phyloP scores from a whole-genome alignment of 768 basidiomycete genomes.

The Cystobasidium tubakii region DNA sequence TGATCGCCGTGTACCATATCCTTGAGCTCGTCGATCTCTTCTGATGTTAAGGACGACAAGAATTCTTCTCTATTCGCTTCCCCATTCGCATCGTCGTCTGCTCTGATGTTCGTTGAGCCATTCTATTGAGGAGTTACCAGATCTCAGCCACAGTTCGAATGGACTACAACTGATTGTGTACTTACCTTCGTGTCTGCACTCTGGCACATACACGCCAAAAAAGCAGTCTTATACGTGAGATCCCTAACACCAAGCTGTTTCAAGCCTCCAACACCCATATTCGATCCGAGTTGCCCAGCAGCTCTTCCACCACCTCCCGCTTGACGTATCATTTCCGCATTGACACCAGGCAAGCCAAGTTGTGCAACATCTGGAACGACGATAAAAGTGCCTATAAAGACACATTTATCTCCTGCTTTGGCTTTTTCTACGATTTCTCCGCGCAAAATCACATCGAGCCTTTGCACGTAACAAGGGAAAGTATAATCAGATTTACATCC shows the following conservation, averaged over 20 bases:
- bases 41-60: conserved; percentile 78
- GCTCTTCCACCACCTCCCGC: conserved; percentile 62
- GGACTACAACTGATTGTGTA: not conserved
- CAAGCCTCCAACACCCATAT: conserved; percentile 78
- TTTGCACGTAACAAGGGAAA: no score
- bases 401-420: conserved; percentile 97
- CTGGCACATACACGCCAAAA: conserved; percentile 94
- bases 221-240: conserved; percentile 96
- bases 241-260: conserved; percentile 93
- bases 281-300: conserved; percentile 58
- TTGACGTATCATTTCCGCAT: conserved; percentile 84
- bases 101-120: conserved; percentile 73
- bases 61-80: conserved; percentile 61
- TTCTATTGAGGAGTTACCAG: conserved; percentile 53
- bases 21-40: conserved; percentile 90
- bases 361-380: conserved; percentile 98
- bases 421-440: conserved; percentile 96
- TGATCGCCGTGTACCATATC: conserved; percentile 89
- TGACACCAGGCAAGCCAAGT: conserved; percentile 88
- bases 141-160: not conserved
- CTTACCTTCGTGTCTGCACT: conserved; percentile 80
- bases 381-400: conserved; percentile 95
- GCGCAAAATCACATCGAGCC: conserved; percentile 88
- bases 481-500: no score
- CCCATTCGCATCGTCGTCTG: conserved; percentile 68